Percentiles rank a stretch among this genome's conserved stretches.
These are phyloP conservation scores for Apiotrichum siamense DNA, from an alignment of 1,284 basidiomycete genomes.

Conservation along the genomic window DNA sequence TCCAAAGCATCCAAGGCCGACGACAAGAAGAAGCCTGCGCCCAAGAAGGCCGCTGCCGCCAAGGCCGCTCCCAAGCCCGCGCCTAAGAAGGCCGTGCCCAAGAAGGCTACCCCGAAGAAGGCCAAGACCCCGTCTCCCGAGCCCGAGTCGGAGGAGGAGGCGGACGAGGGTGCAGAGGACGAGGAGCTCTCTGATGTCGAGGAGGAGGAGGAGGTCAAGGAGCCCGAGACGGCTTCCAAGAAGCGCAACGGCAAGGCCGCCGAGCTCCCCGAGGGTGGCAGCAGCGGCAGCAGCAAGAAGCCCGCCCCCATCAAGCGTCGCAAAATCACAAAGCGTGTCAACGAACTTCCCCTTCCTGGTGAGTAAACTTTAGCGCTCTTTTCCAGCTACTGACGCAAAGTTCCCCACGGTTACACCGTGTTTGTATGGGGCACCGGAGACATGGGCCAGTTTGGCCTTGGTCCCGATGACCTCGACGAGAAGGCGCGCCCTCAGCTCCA, in stretches of 20 bases:
- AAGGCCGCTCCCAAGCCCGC: neutral
- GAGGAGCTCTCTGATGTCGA: neutral
- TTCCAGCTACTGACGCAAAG: neutral
- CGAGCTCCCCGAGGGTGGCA: conserved; percentile 1
- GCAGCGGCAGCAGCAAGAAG: neutral
- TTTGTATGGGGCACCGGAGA: conserved; percentile 79
- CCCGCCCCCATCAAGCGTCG: conserved; percentile 8
- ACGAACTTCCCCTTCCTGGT: conserved; percentile 32
- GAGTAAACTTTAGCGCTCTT: neutral
- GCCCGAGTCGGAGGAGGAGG: neutral
- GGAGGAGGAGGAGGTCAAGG: neutral
- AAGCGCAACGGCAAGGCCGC: conserved; percentile 1
- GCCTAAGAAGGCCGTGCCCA: conserved; percentile 1
- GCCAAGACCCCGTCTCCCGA: neutral
- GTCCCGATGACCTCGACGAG: conserved; percentile 61
- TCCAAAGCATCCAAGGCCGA: conserved; percentile 7
- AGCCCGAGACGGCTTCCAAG: neutral
- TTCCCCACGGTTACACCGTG: conserved; percentile 40
- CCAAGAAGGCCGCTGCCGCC: neutral
- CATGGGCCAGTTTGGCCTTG: conserved; percentile 82
- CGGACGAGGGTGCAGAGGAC: neutral
- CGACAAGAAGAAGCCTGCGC: neutral
- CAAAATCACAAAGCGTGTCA: conserved; percentile 19
- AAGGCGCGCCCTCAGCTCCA: conserved; percentile 64
- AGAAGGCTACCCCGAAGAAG: conserved; percentile 2